Base-by-base conservation (phyloP, 805 yeast genomes). In the Saccharomycopsis fermentans region DNA sequence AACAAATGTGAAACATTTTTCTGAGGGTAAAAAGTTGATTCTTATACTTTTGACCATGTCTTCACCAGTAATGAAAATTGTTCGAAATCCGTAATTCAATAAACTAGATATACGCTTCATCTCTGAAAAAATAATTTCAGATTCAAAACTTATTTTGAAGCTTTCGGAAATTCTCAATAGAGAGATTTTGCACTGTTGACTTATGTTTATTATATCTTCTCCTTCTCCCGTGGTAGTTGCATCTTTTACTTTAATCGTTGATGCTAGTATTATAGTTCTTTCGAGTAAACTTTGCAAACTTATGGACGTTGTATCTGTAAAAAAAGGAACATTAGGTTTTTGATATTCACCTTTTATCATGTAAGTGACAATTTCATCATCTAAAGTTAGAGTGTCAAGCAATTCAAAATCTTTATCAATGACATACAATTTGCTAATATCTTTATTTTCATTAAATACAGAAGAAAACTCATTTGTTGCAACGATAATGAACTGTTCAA, bases 281-380 rank as follows among this genome's bases (percentile, higher is more conserved):
- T 17, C 19, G 9, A 61, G 29, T 58, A 58, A 54, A 14, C 35
- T 52, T 36, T 61, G 62, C 21, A 61, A 56, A 9, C 36, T 54
- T 6, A 61, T 21, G 8, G 62, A 55, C 3, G 64, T 62, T 26
- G 29, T 57, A 40, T 62, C 64, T 24, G 52, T 59, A 26, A 55
- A 62, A 19, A 40, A 55, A n/a, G 55, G 50, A 1, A 50, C 9
- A 26, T 53, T 52, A 4, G 50, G 50, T 14, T 43, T 43, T 9
- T 50, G 27, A 24, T 50, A 17, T 50, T 34, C 53, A 19, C 35
- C 35, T 14, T 29, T 29, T 16, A 29, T 26, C 37, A 34, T 50
- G 21, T 37, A 43, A 21, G 50, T 43, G 6, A 43, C 26, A 21
- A 43, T 43, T 43, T 43, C 50, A 43, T 43, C 50, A 12, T 43